Evolutionary conservation across 495 filamentous ascomycete species (phyloP).

Genomic region (Bathelium albidoporum): DNA sequence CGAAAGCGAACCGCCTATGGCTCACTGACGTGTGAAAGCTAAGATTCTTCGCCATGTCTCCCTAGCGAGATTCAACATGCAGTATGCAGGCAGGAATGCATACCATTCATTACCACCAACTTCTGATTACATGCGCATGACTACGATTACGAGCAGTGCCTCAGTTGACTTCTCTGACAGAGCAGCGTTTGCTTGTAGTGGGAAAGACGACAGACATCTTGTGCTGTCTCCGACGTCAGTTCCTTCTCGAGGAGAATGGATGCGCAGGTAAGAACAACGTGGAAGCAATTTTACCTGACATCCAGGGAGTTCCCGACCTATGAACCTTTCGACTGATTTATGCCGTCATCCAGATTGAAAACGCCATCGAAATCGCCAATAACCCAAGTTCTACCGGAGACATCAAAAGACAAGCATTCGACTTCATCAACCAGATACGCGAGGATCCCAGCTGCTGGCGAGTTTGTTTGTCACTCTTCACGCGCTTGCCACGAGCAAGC

Average conservation of each 20-base stretch:
- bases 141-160: background rate
- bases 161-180: background rate
- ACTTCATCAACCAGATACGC: constrained; percentile 74
- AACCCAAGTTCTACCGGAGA: constrained; percentile 61
- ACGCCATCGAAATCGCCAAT: constrained; percentile 84
- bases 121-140: background rate
- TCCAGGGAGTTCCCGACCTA: background rate
- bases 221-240: background rate
- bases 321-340: background rate
- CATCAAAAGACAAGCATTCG: constrained; percentile 76
- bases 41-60: background rate
- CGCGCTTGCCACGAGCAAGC: constrained; percentile 55
- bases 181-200: background rate
- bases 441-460: constrained; percentile 73
- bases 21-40: background rate
- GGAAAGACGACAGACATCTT: constrained; percentile 4
- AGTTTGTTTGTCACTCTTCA: constrained; percentile 75
- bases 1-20: background rate
- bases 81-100: constrained; percentile 2
- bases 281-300: background rate
- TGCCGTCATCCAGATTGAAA: constrained; percentile 56
- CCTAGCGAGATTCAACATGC: background rate
- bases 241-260: background rate
- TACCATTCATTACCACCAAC: background rate
- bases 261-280: background rate